These are phyloP conservation scores for Cladosporium sp. DNA, from an alignment of 2,329 filamentous ascomycete genomes.

Conservation along the genomic window DNA sequence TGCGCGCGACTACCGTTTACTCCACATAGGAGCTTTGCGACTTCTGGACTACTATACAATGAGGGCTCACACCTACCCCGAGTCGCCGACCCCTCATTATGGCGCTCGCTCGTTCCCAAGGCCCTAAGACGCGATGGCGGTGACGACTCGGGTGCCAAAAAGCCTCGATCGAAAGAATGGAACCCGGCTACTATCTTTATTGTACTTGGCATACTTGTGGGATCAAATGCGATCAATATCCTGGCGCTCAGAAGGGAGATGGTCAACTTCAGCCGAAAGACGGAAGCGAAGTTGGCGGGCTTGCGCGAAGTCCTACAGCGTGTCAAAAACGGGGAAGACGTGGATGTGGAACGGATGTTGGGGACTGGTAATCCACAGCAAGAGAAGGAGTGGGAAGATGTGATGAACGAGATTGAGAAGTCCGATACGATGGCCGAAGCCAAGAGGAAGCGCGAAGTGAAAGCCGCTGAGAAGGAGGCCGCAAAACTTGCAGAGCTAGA, in stretches of 20 bases:
- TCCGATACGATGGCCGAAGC: conserved; percentile 28
- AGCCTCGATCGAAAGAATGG: conserved; percentile 30
- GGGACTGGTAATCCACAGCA: conserved; percentile 69
- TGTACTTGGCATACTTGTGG: conserved; percentile 66
- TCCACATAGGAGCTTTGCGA: conserved; percentile 1
- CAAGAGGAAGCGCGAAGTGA: conserved; percentile 23
- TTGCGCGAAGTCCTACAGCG: conserved; percentile 69
- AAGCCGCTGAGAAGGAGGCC: conserved; percentile 21
- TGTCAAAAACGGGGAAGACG: conserved; percentile 64
- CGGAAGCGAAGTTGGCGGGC: conserved; percentile 70
- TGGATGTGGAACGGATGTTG: conserved; percentile 77
- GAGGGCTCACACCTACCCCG: conserved; percentile 24
- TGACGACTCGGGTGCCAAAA: not conserved
- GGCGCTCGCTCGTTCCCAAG: conserved; percentile 31
- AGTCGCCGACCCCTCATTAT: conserved; percentile 30
- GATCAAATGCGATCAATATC: conserved; percentile 92
- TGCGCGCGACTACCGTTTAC: not conserved
- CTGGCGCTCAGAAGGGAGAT: conserved; percentile 73
- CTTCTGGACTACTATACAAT: conserved; percentile 9
- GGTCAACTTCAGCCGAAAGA: conserved; percentile 63
- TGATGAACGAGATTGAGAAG: conserved; percentile 44
- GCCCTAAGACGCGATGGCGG: conserved; percentile 22
- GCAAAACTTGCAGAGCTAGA: conserved; percentile 9
- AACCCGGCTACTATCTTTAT: conserved; percentile 63
- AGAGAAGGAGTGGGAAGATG: conserved; percentile 84